Evolutionary conservation across 1,284 basidiomycete genomes (phyloP), one percentile per base, ranked within the genome.

Genomic region (Wolfiporia cocos): DNA sequence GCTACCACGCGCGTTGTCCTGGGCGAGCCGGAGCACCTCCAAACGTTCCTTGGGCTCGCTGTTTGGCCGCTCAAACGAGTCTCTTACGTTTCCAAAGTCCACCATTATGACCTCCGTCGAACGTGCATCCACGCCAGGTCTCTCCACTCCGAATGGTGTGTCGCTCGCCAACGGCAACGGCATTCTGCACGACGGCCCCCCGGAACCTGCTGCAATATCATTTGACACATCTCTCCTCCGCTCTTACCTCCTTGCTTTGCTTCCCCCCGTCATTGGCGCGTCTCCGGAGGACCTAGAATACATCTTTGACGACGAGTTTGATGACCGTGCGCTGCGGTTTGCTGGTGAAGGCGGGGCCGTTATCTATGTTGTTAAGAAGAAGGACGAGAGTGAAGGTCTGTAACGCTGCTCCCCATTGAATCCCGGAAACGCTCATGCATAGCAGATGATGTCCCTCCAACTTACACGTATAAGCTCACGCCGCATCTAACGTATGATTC

Each of bases 401-500:
- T 53, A n/a, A 22, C 11, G 37, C 32, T 21, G 15, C 39, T 21
- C 30, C 23, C 14, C 34, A 21, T 22, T 24, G 7, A 43, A 17
- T 21, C 22, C 42, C 41, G 31, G 37, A 42, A 49, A 46, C 44
- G 21, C 18, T 17, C 17, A 26, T 34, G 14, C 14, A n/a, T 42
- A 51, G 41, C 55, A 81, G 81, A 83, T 58, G 84, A 87, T 46
- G 65, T 67, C 30, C 68, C 70, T 34, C 73, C 76, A 24, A 74
- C 70, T 18, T 83, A 79, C 61, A 69, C 73, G 34, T 92, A 91
- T 61, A 70, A 78, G 28, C 70, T 93, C 41, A 80, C 85, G 9
- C 65, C 78, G 6, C 79, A 86, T 43, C 74, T 92, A 21, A 74
- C 76, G n/a, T 93, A 96, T 66, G 83, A 91, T 37, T 69, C 86